Conservation (phyloP, 768 basidiomycete genomes). For the Trametes punicea region DNA sequence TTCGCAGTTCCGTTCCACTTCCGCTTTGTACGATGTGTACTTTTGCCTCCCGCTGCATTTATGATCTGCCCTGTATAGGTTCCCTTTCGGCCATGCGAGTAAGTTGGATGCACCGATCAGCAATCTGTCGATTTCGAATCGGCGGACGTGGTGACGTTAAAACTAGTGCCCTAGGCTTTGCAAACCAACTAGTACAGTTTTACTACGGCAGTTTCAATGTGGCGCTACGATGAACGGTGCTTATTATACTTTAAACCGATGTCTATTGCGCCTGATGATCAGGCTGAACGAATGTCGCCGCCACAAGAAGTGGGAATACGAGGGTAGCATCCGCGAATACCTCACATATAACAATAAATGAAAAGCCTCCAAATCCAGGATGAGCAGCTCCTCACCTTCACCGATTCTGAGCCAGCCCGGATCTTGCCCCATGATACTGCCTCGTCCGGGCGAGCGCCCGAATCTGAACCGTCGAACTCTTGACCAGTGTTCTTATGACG, state of each 20-base stretch:
- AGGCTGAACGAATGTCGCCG: constrained; percentile 77
- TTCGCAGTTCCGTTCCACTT: too few relatives aligned
- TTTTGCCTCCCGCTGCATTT: too few relatives aligned
- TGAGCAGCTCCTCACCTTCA: constrained; percentile 60
- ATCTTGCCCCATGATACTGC: constrained; percentile 99
- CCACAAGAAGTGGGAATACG: constrained; percentile 92
- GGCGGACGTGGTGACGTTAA: too few relatives aligned
- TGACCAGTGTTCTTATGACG: constrained; percentile 85
- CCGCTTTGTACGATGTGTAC: too few relatives aligned
- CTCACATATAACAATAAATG: constrained; percentile 23
- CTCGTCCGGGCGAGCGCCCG: constrained; percentile 95
- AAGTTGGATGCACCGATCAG: too few relatives aligned
- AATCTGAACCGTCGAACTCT: constrained; percentile 98
- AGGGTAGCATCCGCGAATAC: constrained; percentile 97
- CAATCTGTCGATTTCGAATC: too few relatives aligned
- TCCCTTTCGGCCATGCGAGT: too few relatives aligned
- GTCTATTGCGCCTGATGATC: background rate
- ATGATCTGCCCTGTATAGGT: too few relatives aligned
- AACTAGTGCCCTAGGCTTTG: too few relatives aligned
- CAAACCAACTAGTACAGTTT: too few relatives aligned
- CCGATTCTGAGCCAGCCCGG: constrained; percentile 74
- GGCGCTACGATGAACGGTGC: background rate
- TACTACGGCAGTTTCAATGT: background rate
- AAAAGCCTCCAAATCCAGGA: too few relatives aligned
- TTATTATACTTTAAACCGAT: background rate